These are phyloP conservation scores for Saururus chinensis DNA, from an alignment of 164 flowering plant genomes.

Conservation along the genomic window DNA sequence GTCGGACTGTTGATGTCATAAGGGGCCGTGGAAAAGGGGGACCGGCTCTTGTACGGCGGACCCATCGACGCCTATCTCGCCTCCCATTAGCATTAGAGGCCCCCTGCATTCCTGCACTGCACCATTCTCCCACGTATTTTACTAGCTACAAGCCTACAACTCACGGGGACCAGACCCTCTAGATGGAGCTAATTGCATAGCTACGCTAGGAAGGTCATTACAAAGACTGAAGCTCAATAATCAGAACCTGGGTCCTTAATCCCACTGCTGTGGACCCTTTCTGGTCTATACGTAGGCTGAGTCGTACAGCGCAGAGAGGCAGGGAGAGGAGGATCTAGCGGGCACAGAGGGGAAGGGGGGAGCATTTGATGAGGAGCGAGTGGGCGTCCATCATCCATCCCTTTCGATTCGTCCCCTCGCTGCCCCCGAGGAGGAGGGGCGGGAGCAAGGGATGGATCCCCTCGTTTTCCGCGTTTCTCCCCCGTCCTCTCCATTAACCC, in stretches of 20 bases:
- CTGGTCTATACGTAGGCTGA: too few species aligned
- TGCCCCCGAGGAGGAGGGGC: background rate
- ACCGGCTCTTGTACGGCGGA: constrained; percentile 2
- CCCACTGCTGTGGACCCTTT: too few species aligned
- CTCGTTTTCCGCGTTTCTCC: background rate
- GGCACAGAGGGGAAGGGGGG: background rate
- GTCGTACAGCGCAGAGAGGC: background rate
- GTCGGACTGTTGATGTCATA: background rate
- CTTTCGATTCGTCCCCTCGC: background rate
- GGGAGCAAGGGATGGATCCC: background rate
- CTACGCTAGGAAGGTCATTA: too few species aligned
- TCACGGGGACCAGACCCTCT: too few species aligned
- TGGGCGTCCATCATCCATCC: background rate
- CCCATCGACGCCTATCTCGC: constrained; percentile 10
- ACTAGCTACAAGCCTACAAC: too few species aligned
- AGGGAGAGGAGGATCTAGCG: background rate
- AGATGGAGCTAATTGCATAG: too few species aligned
- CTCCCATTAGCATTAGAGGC: too few species aligned
- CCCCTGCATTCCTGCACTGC: too few species aligned
- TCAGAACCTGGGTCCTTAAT: too few species aligned
- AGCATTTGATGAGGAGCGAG: background rate
- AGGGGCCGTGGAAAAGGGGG: background rate
- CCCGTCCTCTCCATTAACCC: too few species aligned
- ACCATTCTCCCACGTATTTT: too few species aligned
- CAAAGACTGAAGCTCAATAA: too few species aligned